These are phyloP conservation scores for Smallanthus sonchifolius DNA, from an alignment of 129 eudicot species.

Conservation along the genomic window DNA sequence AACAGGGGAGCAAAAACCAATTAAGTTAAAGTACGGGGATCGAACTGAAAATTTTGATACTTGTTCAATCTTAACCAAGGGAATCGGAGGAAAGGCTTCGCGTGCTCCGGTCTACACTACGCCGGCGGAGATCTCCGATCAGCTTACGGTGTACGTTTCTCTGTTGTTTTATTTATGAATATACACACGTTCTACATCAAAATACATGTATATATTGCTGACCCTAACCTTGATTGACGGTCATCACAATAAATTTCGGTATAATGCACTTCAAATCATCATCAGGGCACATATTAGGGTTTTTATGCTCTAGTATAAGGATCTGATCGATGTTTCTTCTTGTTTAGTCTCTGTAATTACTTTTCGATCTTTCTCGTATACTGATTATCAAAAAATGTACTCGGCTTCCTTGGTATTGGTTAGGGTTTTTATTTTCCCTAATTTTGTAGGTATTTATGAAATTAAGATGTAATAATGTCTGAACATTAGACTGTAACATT, in stretches of 20 bases:
- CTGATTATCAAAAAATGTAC: neutral
- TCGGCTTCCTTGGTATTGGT: neutral
- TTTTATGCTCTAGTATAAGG: neutral
- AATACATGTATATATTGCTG: neutral
- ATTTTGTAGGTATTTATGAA: neutral
- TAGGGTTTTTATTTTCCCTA: neutral
- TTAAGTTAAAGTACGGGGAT: neutral
- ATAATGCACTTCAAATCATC: neutral
- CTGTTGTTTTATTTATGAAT: neutral
- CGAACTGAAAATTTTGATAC: neutral
- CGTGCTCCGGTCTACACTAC: neutral
- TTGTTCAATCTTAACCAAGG: neutral
- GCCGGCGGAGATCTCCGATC: constrained; percentile 24
- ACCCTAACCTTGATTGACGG: neutral
- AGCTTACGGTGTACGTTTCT: constrained; percentile 15
- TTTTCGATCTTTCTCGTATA: neutral
- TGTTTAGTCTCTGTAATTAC: neutral
- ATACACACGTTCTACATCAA: neutral
- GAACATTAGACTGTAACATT: neutral
- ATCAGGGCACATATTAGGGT: neutral
- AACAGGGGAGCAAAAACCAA: neutral
- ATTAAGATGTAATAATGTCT: neutral
- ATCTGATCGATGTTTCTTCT: constrained; percentile 7
- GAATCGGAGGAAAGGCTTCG: constrained; percentile 12
- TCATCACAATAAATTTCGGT: neutral